Conservation (phyloP, 257 asterid genomes). For the Ajuga chamaepitys region DNA sequence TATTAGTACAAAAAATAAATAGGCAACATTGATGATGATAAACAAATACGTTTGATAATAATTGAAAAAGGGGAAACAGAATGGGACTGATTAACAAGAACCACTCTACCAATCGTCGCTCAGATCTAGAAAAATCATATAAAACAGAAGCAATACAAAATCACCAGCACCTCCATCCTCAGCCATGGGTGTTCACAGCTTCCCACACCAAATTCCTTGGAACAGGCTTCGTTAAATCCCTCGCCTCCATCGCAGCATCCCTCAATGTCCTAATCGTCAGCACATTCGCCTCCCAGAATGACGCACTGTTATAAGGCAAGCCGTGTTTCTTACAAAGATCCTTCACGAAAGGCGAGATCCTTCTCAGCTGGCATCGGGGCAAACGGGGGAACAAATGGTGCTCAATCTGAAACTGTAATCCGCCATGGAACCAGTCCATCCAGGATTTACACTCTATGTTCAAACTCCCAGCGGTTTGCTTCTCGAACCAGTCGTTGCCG, state of each 20-base stretch:
- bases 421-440: conserved; percentile 99
- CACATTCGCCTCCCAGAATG: conserved; percentile 68
- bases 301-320: conserved; percentile 46
- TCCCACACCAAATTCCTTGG: conserved; percentile 85
- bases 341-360: conserved; percentile 57
- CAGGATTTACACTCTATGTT: conserved; percentile 54
- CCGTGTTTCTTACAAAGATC: conserved; percentile 84
- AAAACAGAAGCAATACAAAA: neutral
- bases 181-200: conserved; percentile 80
- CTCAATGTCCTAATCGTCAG: conserved; percentile 47
- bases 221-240: conserved; percentile 54
- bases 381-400: conserved; percentile 83
- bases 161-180: neutral
- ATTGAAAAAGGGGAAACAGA: conserved; percentile 6
- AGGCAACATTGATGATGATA: no score
- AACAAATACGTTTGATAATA: no score
- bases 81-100: no score
- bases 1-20: no score
- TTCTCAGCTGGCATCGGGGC: conserved; percentile 67
- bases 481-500: conserved; percentile 88
- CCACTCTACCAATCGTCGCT: neutral
- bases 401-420: conserved; percentile 77
- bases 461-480: conserved; percentile 66
- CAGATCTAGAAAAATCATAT: neutral
- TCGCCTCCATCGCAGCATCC: conserved; percentile 71